These are phyloP conservation scores for Pholiota molesta DNA, from an alignment of 768 basidiomycete genomes.

Conservation along the genomic window DNA sequence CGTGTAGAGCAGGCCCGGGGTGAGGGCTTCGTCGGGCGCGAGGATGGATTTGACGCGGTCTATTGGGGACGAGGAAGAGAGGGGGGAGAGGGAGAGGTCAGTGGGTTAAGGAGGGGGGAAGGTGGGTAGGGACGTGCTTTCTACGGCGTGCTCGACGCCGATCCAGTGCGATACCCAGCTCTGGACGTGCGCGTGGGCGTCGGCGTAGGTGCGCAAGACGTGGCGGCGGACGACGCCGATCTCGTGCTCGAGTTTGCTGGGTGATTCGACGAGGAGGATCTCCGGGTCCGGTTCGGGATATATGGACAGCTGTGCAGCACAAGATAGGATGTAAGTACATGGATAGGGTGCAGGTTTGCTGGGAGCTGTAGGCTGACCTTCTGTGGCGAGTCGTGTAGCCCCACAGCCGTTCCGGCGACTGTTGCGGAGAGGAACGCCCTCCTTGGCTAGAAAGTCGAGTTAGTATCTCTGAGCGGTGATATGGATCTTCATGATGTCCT, in stretches of 20 bases:
- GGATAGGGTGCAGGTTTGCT: background rate
- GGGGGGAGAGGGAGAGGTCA: background rate
- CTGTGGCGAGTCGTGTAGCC: constrained; percentile 33
- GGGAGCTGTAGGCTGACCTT: constrained; percentile 27
- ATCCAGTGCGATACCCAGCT: constrained; percentile 82
- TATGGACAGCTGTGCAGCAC: constrained; percentile 71
- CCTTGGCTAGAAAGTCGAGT: constrained; percentile 29
- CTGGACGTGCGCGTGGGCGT: constrained; percentile 70
- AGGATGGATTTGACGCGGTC: constrained; percentile 84
- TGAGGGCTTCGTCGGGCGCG: constrained; percentile 79
- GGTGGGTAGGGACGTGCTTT: constrained; percentile 56
- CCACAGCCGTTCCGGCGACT: constrained; percentile 33
- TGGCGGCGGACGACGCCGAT: constrained; percentile 73
- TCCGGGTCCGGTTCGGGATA: constrained; percentile 69
- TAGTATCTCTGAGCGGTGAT: background rate
- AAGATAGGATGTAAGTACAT: background rate
- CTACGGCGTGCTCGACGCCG: constrained; percentile 79
- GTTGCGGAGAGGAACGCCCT: constrained; percentile 37
- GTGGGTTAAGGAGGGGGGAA: background rate
- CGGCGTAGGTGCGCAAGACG: constrained; percentile 54
- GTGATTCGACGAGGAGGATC: constrained; percentile 73
- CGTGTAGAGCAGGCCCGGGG: constrained; percentile 89
- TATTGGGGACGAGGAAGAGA: constrained; percentile 29
- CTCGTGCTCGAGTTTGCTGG: constrained; percentile 74
- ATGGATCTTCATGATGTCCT: constrained; percentile 1